phyloP scores from a whole-genome alignment of 257 asterid species.

The Nicotiana sylvestris region DNA sequence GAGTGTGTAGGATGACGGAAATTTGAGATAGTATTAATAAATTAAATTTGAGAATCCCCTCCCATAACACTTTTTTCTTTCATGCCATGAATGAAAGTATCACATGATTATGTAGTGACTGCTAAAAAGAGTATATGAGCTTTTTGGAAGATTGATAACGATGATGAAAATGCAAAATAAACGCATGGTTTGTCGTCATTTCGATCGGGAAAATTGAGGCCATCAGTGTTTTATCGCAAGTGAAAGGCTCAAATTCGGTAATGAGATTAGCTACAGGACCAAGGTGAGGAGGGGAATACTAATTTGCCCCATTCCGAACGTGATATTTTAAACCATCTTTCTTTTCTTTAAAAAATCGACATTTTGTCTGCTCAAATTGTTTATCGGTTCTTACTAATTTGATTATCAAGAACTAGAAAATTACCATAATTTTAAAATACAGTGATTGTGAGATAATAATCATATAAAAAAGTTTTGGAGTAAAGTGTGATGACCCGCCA shows the following conservation, averaged over 20 bases:
- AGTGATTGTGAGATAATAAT: no score
- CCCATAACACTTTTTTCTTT: not conserved
- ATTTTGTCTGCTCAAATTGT: no score
- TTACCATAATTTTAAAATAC: no score
- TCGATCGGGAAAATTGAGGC: no score
- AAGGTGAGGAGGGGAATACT: not conserved
- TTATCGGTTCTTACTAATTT: no score
- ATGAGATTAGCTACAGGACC: not conserved
- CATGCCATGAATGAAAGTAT: not conserved
- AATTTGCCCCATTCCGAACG: not conserved
- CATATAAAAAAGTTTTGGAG: not conserved
- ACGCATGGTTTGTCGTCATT: no score
- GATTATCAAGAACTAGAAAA: no score
- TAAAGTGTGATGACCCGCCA: not conserved
- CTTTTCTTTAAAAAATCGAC: no score
- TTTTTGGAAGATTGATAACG: not conserved
- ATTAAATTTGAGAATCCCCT: no score
- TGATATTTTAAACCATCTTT: no score
- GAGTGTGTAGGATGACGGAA: no score
- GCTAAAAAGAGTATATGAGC: not conserved
- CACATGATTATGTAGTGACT: not conserved
- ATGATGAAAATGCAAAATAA: not conserved
- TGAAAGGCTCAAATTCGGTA: not conserved
- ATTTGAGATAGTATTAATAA: no score
- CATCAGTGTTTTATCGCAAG: not conserved